phyloP scores from a whole-genome alignment of 2,329 filamentous ascomycete genomes.

The Neoscytalidium dimidiatum region DNA sequence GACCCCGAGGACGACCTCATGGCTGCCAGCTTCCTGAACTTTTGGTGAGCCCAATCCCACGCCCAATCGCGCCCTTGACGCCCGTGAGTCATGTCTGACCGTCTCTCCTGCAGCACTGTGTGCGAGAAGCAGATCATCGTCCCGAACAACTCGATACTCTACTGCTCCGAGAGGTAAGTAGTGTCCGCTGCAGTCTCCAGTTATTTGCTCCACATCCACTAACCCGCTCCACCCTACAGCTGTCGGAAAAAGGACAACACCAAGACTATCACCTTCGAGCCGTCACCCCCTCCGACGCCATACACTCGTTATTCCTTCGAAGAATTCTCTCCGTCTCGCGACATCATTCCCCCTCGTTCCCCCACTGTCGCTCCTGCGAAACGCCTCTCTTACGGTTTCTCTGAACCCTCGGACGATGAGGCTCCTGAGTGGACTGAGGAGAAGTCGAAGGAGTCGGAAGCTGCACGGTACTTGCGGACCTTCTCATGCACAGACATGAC shows the following conservation, averaged over 20 bases:
- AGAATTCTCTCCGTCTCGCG: slow-evolving; percentile 35
- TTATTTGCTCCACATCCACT: slow-evolving; percentile 7
- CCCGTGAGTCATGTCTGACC: slow-evolving; percentile 10
- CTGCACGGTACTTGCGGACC: slow-evolving; percentile 44
- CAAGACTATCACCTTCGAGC: slow-evolving; percentile 35
- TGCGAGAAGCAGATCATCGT: slow-evolving; percentile 67
- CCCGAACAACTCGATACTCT: slow-evolving; percentile 61
- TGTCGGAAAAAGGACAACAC: slow-evolving; percentile 50
- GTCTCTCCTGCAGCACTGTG: slow-evolving; percentile 51
- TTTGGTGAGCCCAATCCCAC: slow-evolving; percentile 46
- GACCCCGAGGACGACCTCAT: slow-evolving; percentile 51
- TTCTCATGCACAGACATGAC: slow-evolving; percentile 35
- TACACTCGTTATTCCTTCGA: slow-evolving; percentile 41
- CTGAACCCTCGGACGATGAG: slow-evolving; percentile 44
- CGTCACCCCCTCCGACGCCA: slow-evolving; percentile 39
- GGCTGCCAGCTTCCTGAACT: slow-evolving; percentile 55
- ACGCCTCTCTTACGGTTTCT: slow-evolving; percentile 44
- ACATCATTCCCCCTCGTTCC: slow-evolving; percentile 51
- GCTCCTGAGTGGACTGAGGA: slow-evolving; percentile 29
- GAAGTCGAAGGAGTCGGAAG: slow-evolving; percentile 37
- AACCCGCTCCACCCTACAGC: slow-evolving; percentile 29
- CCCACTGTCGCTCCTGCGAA: slow-evolving; percentile 45
- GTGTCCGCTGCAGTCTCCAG: neutral
- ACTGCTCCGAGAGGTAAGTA: slow-evolving; percentile 65
- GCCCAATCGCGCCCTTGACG: neutral